These are phyloP conservation scores for Cladophialophora yegresii DNA, from an alignment of 2,329 filamentous ascomycete species.

Conservation along the genomic window DNA sequence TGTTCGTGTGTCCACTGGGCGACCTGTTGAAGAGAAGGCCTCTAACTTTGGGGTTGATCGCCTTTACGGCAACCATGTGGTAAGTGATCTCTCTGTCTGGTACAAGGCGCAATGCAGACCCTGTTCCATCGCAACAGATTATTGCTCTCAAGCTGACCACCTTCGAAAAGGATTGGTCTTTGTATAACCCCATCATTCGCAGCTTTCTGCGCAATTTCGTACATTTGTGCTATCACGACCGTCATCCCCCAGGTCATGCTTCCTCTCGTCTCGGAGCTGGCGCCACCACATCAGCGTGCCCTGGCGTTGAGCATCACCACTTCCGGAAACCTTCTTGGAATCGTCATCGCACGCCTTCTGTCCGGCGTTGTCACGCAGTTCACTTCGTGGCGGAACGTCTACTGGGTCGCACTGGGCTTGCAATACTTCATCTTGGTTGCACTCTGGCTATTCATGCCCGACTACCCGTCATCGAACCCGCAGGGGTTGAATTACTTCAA, in stretches of 20 bases:
- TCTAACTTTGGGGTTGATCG: constrained; percentile 65
- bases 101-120: neutral
- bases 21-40: constrained; percentile 68
- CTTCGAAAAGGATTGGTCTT: constrained; percentile 55
- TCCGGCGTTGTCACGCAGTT: constrained; percentile 74
- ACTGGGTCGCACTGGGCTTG: constrained; percentile 73
- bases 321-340: constrained; percentile 72
- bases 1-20: constrained; percentile 75
- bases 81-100: constrained; percentile 43
- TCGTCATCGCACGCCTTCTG: constrained; percentile 73
- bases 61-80: constrained; percentile 68
- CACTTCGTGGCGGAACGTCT: constrained; percentile 73
- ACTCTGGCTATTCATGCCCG: constrained; percentile 74
- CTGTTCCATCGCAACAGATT: neutral
- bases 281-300: constrained; percentile 67
- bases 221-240: constrained; percentile 72
- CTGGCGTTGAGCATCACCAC: constrained; percentile 72
- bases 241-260: constrained; percentile 81
- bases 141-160: neutral
- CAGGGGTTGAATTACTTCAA: constrained; percentile 45
- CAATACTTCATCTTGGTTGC: constrained; percentile 67
- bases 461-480: constrained; percentile 75
- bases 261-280: constrained; percentile 75
- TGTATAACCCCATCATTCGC: constrained; percentile 67
- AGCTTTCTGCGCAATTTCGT: constrained; percentile 69